Evolutionary conservation across 1,284 basidiomycete species (phyloP).

Genomic region (Heterobasidion occidentale): DNA sequence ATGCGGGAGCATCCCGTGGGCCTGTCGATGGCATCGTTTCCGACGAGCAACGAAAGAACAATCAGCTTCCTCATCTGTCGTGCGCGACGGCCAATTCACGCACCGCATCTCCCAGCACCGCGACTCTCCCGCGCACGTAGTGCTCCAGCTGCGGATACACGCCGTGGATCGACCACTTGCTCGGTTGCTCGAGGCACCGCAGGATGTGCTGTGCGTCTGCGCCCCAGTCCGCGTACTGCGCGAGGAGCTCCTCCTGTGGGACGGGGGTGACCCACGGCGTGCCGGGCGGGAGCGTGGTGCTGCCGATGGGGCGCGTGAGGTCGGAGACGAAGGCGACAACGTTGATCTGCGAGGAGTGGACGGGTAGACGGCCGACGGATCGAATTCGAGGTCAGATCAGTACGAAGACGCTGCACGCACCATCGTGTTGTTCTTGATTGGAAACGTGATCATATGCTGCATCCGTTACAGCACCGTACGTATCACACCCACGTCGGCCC

Average conservation of each 20-base stretch:
- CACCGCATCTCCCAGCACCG: conserved; percentile 54
- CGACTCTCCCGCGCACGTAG: conserved; percentile 39
- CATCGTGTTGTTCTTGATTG: conserved; percentile 35
- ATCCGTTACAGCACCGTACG: neutral
- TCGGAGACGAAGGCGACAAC: conserved; percentile 44
- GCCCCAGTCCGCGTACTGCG: conserved; percentile 42
- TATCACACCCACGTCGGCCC: too few relatives aligned
- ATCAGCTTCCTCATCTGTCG: neutral
- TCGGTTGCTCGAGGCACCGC: conserved; percentile 38
- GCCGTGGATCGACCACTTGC: conserved; percentile 54
- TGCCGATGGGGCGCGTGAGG: conserved; percentile 26
- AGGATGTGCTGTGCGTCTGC: conserved; percentile 36
- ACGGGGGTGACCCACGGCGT: conserved; percentile 41
- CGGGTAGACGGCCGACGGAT: neutral
- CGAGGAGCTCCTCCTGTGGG: conserved; percentile 34
- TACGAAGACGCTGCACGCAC: conserved; percentile 18
- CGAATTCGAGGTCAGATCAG: too few relatives aligned
- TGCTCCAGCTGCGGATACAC: conserved; percentile 39
- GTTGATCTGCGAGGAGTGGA: conserved; percentile 33
- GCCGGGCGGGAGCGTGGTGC: conserved; percentile 24
- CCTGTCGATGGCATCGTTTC: conserved; percentile 9
- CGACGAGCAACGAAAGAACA: neutral
- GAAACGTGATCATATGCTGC: conserved; percentile 52
- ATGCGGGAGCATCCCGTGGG: conserved; percentile 54
- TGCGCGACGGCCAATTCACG: conserved; percentile 10